A percentile compares a stretch with the other conserved stretches of the same genome.
phyloP scores from a whole-genome alignment of 805 yeast genomes.

The Metschnikowia kofuensis region DNA sequence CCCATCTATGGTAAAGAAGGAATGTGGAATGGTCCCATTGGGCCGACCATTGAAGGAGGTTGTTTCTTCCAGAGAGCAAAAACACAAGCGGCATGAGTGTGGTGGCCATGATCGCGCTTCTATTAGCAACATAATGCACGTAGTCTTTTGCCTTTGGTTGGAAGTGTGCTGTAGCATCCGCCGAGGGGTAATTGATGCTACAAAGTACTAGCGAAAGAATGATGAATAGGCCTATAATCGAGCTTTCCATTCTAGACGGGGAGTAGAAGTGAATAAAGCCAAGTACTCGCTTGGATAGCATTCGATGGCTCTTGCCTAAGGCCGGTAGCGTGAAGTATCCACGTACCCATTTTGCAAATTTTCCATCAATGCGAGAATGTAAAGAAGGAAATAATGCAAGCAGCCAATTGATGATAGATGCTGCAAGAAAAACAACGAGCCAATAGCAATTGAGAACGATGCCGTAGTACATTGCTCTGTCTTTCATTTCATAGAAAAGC shows the following conservation, averaged over 20 bases:
- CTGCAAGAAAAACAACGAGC: slow-evolving; percentile 1
- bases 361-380: slow-evolving; percentile 1
- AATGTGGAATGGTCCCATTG: slow-evolving; percentile 64
- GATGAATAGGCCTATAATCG: neutral
- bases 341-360: neutral
- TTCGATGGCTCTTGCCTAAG: slow-evolving; percentile 15
- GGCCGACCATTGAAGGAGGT: slow-evolving; percentile 55
- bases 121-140: slow-evolving; percentile 40
- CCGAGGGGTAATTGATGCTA: neutral
- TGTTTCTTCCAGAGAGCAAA: slow-evolving; percentile 68
- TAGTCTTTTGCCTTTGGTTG: neutral
- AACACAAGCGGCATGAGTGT: slow-evolving; percentile 51
- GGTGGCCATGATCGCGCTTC: slow-evolving; percentile 49
- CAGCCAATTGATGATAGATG: slow-evolving; percentile 4
- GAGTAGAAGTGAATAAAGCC: slow-evolving; percentile 3
- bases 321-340: slow-evolving; percentile 7
- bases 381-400: slow-evolving; percentile 1
- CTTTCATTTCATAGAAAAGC: slow-evolving; percentile 1
- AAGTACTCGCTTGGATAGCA: neutral
- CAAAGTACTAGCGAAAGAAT: neutral
- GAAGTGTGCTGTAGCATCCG: neutral
- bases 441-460: slow-evolving; percentile 7
- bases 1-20: slow-evolving; percentile 62
- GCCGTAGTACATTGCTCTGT: slow-evolving; percentile 19
- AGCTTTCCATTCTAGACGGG: slow-evolving; percentile 5